Conservation (phyloP, 345 rosid species). For the Dovyalis caffra region DNA sequence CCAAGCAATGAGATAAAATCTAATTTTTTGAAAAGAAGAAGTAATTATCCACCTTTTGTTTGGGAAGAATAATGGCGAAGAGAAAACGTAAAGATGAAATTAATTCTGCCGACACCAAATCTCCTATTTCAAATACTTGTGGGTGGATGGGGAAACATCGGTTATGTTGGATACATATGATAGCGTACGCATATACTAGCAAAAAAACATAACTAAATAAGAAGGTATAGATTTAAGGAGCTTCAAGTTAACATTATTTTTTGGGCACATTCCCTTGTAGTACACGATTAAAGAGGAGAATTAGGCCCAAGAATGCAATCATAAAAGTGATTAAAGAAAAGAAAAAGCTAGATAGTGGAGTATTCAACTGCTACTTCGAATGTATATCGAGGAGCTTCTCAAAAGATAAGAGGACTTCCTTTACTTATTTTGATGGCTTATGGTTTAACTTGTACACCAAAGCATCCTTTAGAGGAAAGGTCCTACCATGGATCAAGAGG, state of each 20-base stretch:
- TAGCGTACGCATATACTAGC: slow-evolving; percentile 17
- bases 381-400: slow-evolving; percentile 51
- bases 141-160: slow-evolving; percentile 44
- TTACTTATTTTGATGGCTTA: slow-evolving; percentile 44
- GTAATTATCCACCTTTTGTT: too few species aligned
- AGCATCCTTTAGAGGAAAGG: slow-evolving; percentile 29
- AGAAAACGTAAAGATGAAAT: slow-evolving; percentile 11
- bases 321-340: slow-evolving; percentile 26
- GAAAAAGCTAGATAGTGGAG: slow-evolving; percentile 21
- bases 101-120: background rate
- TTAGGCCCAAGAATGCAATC: slow-evolving; percentile 30
- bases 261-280: slow-evolving; percentile 39
- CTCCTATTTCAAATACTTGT: background rate
- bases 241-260: slow-evolving; percentile 35
- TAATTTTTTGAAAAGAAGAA: too few species aligned
- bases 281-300: slow-evolving; percentile 40
- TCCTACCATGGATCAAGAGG: slow-evolving; percentile 51
- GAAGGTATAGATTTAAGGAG: slow-evolving; percentile 13
- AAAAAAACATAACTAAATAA: slow-evolving; percentile 26
- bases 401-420: slow-evolving; percentile 38
- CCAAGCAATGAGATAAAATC: too few species aligned
- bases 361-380: slow-evolving; percentile 35
- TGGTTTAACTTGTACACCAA: slow-evolving; percentile 59
- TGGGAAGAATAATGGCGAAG: slow-evolving; percentile 12
- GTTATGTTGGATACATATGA: slow-evolving; percentile 63